Evolutionary conservation across 2,329 filamentous ascomycete species (phyloP), one percentile per base, ranked within the genome.

Genomic region (Exserohilum rostratum): DNA sequence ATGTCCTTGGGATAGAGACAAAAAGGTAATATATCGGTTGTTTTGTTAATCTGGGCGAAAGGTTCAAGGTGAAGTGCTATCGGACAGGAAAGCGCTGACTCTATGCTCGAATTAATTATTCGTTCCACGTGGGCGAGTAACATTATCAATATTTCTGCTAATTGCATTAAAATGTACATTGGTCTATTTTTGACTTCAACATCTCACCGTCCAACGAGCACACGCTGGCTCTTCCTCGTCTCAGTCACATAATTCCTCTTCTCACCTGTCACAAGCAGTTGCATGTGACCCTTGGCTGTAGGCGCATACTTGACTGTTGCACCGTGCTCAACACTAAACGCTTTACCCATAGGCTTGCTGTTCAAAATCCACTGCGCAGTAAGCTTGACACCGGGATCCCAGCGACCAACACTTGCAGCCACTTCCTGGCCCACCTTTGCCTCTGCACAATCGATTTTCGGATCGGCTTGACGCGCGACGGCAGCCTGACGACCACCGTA

Each of bases 341-440:
- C 12, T 15, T 59, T 56, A 12, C 66, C 60, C 2, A 25, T 40
- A 15, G 62, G 50, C 48, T 65, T 65, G 2, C 69, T 65, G 50
- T 73, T 58, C 1, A 75, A 44, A 12, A 66, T 12, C 73, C 74
- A 76, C 53, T 74, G 68, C 34, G 68, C 74, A 30, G 66, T 56
- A 0, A 77, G 60, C 38, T 39, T 55, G 2, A 77, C 68, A 15
- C 74, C 74, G 3, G 74, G 74, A 56, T 77, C 74, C 74, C 74
- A 77, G 1, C 68, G 61, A 2, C 74, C 74, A 2, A 71, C 66
- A 46, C 40, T 69, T 2, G 62, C 59, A n/a, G 43, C 22, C 3
- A 60, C 22, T 5, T 46, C 34, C 9, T 49, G 40, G 3, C 46
- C 57, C 2, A 62, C 53, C 4, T 37, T 40, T n/a, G 46, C 51